Evolutionary conservation across 2,329 filamentous ascomycete genomes (phyloP).

Genomic region (Apiospora kogelbergensis): DNA sequence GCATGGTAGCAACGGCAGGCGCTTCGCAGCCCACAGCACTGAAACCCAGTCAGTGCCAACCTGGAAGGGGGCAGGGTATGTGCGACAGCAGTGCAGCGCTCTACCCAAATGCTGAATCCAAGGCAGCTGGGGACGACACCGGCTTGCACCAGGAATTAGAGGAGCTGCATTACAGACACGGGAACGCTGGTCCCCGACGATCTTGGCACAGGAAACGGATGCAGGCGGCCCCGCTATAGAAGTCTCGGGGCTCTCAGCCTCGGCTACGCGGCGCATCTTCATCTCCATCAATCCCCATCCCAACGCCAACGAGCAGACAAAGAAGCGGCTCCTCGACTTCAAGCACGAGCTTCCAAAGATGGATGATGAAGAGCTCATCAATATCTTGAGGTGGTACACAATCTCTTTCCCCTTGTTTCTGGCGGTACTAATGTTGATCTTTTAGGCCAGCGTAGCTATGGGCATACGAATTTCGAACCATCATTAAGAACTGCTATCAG

Average conservation of each 20-base stretch:
- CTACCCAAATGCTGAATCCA: not conserved
- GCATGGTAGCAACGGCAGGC: too few species aligned
- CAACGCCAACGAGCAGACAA: not conserved
- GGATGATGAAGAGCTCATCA: not conserved
- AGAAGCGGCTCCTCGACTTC: not conserved
- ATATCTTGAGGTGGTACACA: not conserved
- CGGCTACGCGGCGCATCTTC: not conserved
- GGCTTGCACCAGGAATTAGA: not conserved
- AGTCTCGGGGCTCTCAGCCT: too few species aligned
- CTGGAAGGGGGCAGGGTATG: not conserved
- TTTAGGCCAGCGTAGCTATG: not conserved
- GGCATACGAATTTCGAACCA: not conserved
- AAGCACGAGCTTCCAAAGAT: not conserved
- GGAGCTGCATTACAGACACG: not conserved
- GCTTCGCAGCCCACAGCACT: too few species aligned
- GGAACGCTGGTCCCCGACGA: not conserved
- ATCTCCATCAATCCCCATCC: not conserved
- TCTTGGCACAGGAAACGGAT: too few species aligned
- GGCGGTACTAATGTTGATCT: not conserved
- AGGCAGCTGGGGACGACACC: not conserved
- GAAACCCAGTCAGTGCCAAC: too few species aligned
- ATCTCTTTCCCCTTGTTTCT: not conserved
- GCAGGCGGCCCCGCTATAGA: too few species aligned
- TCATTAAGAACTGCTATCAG: too few species aligned
- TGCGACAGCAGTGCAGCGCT: too few species aligned